Evolutionary conservation across 1,284 basidiomycete genomes (phyloP), one percentile per base, ranked within the genome.

Genomic region (Sanguinoderma infundibulare): DNA sequence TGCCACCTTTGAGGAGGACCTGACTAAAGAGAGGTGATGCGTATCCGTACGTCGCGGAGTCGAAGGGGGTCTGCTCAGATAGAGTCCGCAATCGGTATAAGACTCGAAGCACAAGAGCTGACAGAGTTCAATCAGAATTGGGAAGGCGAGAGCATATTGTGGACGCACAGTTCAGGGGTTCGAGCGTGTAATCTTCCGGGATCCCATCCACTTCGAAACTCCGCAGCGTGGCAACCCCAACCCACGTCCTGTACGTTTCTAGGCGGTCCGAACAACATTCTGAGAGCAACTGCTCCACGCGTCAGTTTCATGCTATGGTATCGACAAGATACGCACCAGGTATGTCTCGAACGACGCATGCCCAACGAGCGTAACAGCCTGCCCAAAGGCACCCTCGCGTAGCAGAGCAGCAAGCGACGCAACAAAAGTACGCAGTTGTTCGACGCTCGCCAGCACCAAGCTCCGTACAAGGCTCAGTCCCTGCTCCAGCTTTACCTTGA

Each of bases 31-130:
- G 80, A 7, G 96, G 92, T 50, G 89, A 90, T 1, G 88, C 77
- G 68, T 97, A 94, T 0, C 92, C 87, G 74, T 94, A 96, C 0
- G 95, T 95, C 0, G 90, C 87, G 0, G 89, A 83, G 71, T 98
- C 94, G 52, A 99, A 90, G 0, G 94, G 87, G 0, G 85, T 78
- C 70, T 94, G 90, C 67, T 97, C 94, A 0, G 93, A 90, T 2
- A 96, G 78, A 61, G 87, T 92, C 34, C 93, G 89, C 1, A 99
- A 74, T 34, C 94, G 89, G 74, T 98, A 95, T 1, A 99, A 79
- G 1, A 98, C 89, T 20, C 97, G 92, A 44, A 93, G 81, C 32
- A 96, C 83, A 28, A 98, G 81, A 20, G 84, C 95, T 90, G 61
- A 3, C 1, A 20, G 26, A 39, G 38, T 35, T 36, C 46, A 34